Base-by-base conservation (phyloP, 257 asterid genomes). In the Salvia splendens region DNA sequence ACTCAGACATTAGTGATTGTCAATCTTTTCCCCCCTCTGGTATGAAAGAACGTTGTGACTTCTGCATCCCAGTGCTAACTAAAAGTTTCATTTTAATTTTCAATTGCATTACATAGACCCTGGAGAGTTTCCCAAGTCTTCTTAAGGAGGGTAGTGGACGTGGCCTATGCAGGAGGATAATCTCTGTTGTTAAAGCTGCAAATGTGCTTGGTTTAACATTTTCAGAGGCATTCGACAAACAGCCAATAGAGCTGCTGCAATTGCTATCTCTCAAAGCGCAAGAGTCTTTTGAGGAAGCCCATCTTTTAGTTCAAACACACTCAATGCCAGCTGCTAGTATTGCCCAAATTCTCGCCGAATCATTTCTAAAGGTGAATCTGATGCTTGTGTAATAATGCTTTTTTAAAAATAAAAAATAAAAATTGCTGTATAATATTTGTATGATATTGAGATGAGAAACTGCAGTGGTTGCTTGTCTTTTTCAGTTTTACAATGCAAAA, bases 271-370 rank as follows among this genome's bases (percentile, higher is more conserved):
- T 94, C 73, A 94, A 94, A 82, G 99, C 99, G 7, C 99, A 94
- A 79, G 97, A 90, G 32, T 94, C 99, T 33, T 88, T 88, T 58
- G 96, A 90, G 71, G 99, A 91, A 79, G 95, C 99, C 66, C 83
- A 70, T 67, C 86, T 88, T 61, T 84, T 94, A 61, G 96, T 88
- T 73, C 87, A 79, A 81, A 79, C 91, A 51, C 99, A 94, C 86
- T 76, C 88, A 61, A 85, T 94, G 90, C 86, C 93, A 57, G 91
- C 99, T 67, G 87, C 99, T 69, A 91, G 95, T 77, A 88, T 85
- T 76, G 99, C 99, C 75, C 99, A 91, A 78, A 86, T 91, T 78
- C 97, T 94, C 45, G 97, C 97, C 14, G 97, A 94, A 78, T 94
- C 99, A 36, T 94, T 94, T 79, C 78, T 86, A 51, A 94, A 90